Evolutionary conservation across 2,329 filamentous ascomycete species (phyloP).

Genomic region (Escovopsis sp.): DNA sequence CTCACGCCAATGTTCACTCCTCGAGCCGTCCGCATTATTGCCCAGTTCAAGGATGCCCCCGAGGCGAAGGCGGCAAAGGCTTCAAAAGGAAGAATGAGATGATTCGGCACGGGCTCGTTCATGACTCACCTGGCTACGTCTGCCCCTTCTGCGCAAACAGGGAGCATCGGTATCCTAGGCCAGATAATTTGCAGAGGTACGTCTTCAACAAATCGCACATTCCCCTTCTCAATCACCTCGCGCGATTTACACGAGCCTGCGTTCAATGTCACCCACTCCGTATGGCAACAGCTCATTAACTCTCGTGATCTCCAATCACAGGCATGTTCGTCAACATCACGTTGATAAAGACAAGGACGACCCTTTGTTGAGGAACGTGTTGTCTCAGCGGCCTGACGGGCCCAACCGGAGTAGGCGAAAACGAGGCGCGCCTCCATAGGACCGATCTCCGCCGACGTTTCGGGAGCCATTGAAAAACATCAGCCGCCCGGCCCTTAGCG

Average conservation of each 20-base stretch:
- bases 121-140: slow-evolving; percentile 86
- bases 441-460: too few relatives aligned
- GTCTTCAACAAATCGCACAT: slow-evolving; percentile 8
- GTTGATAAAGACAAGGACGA: slow-evolving; percentile 83
- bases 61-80: slow-evolving; percentile 47
- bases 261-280: too few relatives aligned
- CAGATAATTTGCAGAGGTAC: slow-evolving; percentile 89
- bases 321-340: slow-evolving; percentile 88
- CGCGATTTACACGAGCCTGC: too few relatives aligned
- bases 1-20: slow-evolving; percentile 60
- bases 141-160: slow-evolving; percentile 92
- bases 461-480: neutral
- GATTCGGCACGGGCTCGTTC: slow-evolving; percentile 70
- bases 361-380: slow-evolving; percentile 61
- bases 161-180: slow-evolving; percentile 86
- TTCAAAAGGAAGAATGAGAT: slow-evolving; percentile 63
- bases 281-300: slow-evolving; percentile 2
- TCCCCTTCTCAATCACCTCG: too few relatives aligned
- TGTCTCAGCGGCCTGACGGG: slow-evolving; percentile 73
- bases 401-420: slow-evolving; percentile 66
- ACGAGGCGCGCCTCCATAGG: slow-evolving; percentile 30
- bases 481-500: too few relatives aligned
- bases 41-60: slow-evolving; percentile 44
- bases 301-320: slow-evolving; percentile 20
- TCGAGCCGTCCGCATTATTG: slow-evolving; percentile 51